A percentile compares a stretch with the other conserved stretches of the same genome.
These are phyloP conservation scores for Corylus heterophylla DNA, from an alignment of 306 rosid genomes.

Conservation along the genomic window DNA sequence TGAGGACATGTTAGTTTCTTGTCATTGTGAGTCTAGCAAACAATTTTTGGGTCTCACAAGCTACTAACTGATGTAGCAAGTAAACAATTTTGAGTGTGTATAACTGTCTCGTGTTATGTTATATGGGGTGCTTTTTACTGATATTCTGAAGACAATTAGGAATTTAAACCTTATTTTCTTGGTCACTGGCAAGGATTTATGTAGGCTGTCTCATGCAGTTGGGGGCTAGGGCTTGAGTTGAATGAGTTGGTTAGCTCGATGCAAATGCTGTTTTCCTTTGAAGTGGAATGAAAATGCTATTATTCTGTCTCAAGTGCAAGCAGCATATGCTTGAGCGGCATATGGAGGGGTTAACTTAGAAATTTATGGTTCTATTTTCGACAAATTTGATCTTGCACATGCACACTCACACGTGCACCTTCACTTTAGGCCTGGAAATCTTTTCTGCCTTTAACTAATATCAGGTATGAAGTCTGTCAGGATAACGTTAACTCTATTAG, in stretches of 20 bases:
- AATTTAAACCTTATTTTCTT: background rate
- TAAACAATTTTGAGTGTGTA: background rate
- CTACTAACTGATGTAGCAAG: background rate
- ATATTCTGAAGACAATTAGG: background rate
- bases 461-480: slow-evolving; percentile 3
- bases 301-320: background rate
- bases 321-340: background rate
- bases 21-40: background rate
- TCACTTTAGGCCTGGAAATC: slow-evolving; percentile 1
- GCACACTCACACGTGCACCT: background rate
- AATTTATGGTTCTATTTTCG: background rate
- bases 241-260: background rate
- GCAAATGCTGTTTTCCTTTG: background rate
- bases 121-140: background rate
- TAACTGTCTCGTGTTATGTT: background rate
- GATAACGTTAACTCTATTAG: background rate
- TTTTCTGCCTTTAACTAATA: background rate
- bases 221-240: background rate
- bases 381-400: background rate
- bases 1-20: background rate
- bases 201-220: background rate
- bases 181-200: background rate
- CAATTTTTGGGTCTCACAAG: background rate
- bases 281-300: background rate
- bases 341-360: background rate